Base-by-base conservation (phyloP, 2,329 filamentous ascomycete genomes). In the Scedosporium minutisporum region DNA sequence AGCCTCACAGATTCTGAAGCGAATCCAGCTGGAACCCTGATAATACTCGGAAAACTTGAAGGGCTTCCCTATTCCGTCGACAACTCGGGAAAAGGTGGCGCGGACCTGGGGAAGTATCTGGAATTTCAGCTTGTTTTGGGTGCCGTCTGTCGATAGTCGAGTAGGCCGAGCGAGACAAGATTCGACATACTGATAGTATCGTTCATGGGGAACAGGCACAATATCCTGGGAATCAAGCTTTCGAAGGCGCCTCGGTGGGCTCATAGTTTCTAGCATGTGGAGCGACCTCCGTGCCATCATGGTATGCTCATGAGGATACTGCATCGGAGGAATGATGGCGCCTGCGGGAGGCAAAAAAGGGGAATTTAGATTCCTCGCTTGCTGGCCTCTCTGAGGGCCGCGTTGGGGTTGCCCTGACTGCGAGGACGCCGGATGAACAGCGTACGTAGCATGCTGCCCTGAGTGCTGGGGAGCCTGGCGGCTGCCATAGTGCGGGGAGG, bases 121-220 rank as follows among this genome's bases (percentile, higher is more conserved):
- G 21, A 62, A 62, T 23, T 14, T 23, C 12, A 62, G 25, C 41
- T 44, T 55, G 6, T 38, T 38, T 3, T 6, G 60, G 4, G n/a
- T 9, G 18, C 44, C 27, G 18, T 55, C 48, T 14, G 48, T 55
- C 7, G 16, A 16, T n/a, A 61, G 60, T 14, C 3, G 27, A 18
- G 23, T 18, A 23, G 46, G 60, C 1, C 41, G 27, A 33, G 60
- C 18, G 7, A 44, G 46, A 25, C 41, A 48, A n/a, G 10, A 14
- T 3, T 21, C 46, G 29, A 58, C 21, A 7, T 58, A 62, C 41
- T 62, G 61, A 25, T 61, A 61, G 59, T 44, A 61, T 10, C 59
- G 29, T 16, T 61, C 59, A 25, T 53, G 53, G 23, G 61, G 61
- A 29, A 48, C 7, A n/a, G 10, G 10, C 12, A 9, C 16, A 23